phyloP scores from a whole-genome alignment of 306 rosid genomes.

The Gastrolobium bilobum region DNA sequence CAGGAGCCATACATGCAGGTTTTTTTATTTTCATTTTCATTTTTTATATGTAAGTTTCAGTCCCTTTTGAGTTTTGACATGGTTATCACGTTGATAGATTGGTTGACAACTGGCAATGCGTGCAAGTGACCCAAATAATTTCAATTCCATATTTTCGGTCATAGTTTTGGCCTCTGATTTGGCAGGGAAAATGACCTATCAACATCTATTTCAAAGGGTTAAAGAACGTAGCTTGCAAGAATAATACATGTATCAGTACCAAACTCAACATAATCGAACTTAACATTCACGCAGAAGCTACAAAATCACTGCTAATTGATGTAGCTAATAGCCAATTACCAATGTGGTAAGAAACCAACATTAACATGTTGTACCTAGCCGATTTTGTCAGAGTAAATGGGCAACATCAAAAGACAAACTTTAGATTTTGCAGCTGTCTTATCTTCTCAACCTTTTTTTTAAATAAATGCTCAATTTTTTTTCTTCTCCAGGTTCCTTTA shows the following conservation, averaged over 20 bases:
- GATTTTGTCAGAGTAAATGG: neutral
- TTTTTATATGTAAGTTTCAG: neutral
- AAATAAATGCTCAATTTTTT: neutral
- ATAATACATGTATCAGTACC: neutral
- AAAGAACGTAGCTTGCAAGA: constrained; percentile 11
- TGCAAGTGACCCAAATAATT: constrained; percentile 25
- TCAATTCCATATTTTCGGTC: neutral
- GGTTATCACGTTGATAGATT: neutral
- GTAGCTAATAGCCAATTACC: neutral
- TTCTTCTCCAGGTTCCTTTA: neutral
- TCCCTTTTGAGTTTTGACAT: constrained; percentile 18
- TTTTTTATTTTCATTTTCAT: neutral
- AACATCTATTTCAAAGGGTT: neutral
- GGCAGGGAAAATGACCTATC: constrained; percentile 7
- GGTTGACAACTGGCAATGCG: constrained; percentile 16
- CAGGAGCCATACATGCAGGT: neutral
- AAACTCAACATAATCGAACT: constrained; percentile 10
- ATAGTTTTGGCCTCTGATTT: neutral
- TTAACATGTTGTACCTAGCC: neutral
- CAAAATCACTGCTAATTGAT: neutral
- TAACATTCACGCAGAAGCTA: constrained; percentile 11
- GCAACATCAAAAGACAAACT: neutral
- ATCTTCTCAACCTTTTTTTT: neutral
- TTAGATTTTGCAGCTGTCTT: neutral
- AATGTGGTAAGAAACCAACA: neutral